A percentile compares a stretch with the other conserved stretches of the same genome.
These are phyloP conservation scores for Fragilariopsis cylindrus DNA, from an alignment of 108 stramenopile species.

Conservation along the genomic window DNA sequence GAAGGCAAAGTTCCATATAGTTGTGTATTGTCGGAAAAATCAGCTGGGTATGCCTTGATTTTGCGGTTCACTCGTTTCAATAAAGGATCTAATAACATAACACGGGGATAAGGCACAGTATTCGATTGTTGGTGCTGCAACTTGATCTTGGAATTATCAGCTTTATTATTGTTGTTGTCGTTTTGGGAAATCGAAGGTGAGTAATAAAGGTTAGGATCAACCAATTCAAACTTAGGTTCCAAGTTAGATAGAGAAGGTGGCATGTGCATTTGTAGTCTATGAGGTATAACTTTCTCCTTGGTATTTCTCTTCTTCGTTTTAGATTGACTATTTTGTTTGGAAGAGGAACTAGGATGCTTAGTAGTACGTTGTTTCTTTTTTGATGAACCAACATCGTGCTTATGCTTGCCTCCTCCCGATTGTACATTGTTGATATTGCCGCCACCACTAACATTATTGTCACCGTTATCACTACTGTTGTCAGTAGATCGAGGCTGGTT, in stretches of 20 bases:
- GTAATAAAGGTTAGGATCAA: constrained; percentile 23
- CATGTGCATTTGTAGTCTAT: constrained; percentile 11
- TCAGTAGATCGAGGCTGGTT: not conserved
- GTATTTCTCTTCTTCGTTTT: not conserved
- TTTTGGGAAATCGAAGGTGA: not conserved
- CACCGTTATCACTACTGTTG: not conserved
- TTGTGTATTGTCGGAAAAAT: constrained; percentile 70
- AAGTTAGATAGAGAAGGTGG: not conserved
- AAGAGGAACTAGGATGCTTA: too few relatives aligned
- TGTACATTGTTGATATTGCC: not conserved
- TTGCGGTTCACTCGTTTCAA: constrained; percentile 6
- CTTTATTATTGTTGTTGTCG: not conserved
- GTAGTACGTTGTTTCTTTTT: not conserved
- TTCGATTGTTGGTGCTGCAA: too few relatives aligned
- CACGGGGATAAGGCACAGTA: constrained; percentile 7
- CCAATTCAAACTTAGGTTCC: constrained; percentile 8
- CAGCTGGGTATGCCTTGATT: constrained; percentile 46
- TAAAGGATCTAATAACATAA: constrained; percentile 24
- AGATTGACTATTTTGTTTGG: too few relatives aligned
- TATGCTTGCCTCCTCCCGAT: not conserved
- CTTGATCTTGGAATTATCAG: too few relatives aligned
- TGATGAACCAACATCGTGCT: not conserved
- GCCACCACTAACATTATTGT: not conserved
- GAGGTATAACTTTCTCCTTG: not conserved
- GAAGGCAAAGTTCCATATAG: constrained; percentile 59